phyloP scores from a whole-genome alignment of 129 eudicot species.

The Kitagawia praeruptora region DNA sequence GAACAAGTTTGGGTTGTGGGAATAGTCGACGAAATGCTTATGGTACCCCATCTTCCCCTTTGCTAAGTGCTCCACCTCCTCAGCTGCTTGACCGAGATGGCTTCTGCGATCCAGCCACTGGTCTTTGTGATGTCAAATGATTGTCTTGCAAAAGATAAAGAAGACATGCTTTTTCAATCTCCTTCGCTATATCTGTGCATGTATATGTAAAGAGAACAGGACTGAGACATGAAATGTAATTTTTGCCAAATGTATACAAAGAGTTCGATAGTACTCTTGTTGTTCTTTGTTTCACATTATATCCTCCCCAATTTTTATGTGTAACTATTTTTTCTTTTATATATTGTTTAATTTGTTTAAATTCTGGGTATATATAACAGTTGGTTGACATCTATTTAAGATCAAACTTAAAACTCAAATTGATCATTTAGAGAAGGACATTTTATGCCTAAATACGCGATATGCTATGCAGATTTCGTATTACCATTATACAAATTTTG shows the following conservation, averaged over 20 bases:
- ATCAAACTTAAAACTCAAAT: too few species aligned
- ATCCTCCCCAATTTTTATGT: too few species aligned
- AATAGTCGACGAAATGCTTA: slow-evolving; percentile 84
- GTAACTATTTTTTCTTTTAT: too few species aligned
- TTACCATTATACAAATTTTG: too few species aligned
- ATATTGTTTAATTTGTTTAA: too few species aligned
- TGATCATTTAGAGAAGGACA: too few species aligned
- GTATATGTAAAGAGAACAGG: neutral
- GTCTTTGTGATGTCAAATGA: slow-evolving; percentile 75
- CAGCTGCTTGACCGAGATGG: slow-evolving; percentile 88
- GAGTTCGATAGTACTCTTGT: neutral
- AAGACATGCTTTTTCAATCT: neutral
- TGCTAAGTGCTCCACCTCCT: slow-evolving; percentile 92
- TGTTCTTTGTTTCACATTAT: too few species aligned
- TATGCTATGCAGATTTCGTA: too few species aligned
- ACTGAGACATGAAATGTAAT: neutral
- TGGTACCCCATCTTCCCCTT: slow-evolving; percentile 89
- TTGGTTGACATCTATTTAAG: too few species aligned
- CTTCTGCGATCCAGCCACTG: slow-evolving; percentile 67
- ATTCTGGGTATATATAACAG: too few species aligned
- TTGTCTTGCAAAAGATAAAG: neutral
- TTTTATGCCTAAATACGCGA: too few species aligned
- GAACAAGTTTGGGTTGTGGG: slow-evolving; percentile 92
- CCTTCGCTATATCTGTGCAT: neutral
- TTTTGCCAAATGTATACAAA: neutral